Conservation (phyloP, 2,329 filamentous ascomycete genomes). For the Neofusicoccum kwambonambiense region DNA sequence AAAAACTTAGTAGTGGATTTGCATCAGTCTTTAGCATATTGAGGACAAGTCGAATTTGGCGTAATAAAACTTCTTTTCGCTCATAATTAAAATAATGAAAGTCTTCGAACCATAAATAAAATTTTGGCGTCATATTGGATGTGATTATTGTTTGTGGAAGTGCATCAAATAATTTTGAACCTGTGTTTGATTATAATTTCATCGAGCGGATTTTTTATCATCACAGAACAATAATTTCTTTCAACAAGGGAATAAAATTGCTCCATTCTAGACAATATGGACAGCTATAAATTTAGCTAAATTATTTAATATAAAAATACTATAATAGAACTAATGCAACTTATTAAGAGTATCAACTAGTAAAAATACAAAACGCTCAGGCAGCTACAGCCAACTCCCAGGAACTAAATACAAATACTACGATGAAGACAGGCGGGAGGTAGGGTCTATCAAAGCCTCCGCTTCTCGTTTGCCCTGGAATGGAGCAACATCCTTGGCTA, state of each 20-base stretch:
- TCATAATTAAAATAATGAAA: neutral
- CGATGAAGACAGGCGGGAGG: neutral
- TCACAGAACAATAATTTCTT: too few species aligned
- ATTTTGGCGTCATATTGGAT: neutral
- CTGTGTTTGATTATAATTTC: too few species aligned
- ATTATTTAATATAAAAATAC: neutral
- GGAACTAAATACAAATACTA: neutral
- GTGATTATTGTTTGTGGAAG: neutral
- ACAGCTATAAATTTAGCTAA: neutral
- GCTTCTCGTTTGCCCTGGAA: neutral
- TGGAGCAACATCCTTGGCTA: conserved; percentile 1
- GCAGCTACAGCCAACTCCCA: too few species aligned
- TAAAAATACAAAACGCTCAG: neutral
- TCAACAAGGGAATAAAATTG: too few species aligned
- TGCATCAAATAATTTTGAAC: too few species aligned
- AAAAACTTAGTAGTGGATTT: neutral
- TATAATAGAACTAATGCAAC: neutral
- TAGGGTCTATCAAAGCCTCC: neutral
- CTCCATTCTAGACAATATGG: neutral
- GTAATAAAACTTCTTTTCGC: too few species aligned
- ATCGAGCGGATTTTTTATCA: too few species aligned
- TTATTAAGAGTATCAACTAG: neutral
- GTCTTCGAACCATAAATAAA: neutral
- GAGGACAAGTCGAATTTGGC: too few species aligned
- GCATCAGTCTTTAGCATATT: neutral